Percentiles rank a stretch among this genome's conserved stretches.
Evolutionary conservation across 345 rosid genomes (phyloP).

Genomic region (Syzygium aqueum): DNA sequence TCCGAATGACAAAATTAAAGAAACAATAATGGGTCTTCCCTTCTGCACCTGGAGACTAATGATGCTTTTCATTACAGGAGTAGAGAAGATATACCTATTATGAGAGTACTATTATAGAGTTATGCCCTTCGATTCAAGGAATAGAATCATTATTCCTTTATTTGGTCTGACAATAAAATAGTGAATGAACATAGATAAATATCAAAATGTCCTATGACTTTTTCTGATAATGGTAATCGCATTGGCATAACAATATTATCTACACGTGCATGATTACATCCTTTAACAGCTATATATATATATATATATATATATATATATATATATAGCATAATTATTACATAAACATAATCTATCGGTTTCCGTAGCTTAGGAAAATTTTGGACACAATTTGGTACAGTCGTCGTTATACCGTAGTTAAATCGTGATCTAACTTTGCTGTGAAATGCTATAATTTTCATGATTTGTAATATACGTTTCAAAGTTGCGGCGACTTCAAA

Average conservation of each 20-base stretch:
- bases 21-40: neutral
- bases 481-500: neutral
- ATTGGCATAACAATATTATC: neutral
- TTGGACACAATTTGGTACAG: neutral
- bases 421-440: neutral
- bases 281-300: neutral
- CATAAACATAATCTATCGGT: neutral
- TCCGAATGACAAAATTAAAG: no score
- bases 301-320: no score
- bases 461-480: neutral
- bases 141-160: neutral
- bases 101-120: neutral
- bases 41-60: neutral
- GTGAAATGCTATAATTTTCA: neutral
- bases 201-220: neutral
- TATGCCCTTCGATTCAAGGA: neutral
- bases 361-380: neutral
- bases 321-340: neutral
- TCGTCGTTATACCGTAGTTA: neutral
- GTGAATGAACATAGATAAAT: neutral
- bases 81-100: neutral
- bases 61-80: neutral
- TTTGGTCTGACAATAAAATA: neutral
- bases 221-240: neutral
- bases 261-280: neutral